These are phyloP conservation scores for Xeromyces bisporus DNA, from an alignment of 495 filamentous ascomycete species.

Conservation along the genomic window DNA sequence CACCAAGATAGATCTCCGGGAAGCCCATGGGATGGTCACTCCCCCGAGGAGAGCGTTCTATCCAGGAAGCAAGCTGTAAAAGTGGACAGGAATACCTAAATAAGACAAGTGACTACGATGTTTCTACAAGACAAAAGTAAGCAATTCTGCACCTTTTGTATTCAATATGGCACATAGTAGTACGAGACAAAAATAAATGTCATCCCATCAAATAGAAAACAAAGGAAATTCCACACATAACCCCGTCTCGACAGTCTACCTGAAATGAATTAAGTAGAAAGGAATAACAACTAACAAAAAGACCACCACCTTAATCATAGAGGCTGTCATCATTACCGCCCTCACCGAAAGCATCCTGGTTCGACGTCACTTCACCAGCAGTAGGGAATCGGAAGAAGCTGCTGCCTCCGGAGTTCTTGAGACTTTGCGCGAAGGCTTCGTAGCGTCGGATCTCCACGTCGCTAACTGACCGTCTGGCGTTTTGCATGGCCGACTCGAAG, in stretches of 20 bases:
- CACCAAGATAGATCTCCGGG: too few relatives aligned
- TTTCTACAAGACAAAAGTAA: too few relatives aligned
- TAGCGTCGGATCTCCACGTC: conserved; percentile 96
- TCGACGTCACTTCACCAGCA: conserved; percentile 41
- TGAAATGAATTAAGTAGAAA: conserved; percentile 8
- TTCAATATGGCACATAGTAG: conserved; percentile 3
- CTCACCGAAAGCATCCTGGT: conserved; percentile 56
- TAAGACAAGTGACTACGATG: too few relatives aligned
- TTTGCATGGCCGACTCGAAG: conserved; percentile 97
- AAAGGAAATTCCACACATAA: not conserved
- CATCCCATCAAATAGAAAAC: conserved; percentile 2
- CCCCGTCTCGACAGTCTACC: not conserved
- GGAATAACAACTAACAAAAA: conserved; percentile 6
- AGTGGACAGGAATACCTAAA: too few relatives aligned
- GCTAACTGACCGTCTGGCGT: conserved; percentile 78
- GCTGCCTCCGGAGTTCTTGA: conserved; percentile 93
- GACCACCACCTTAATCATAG: conserved; percentile 39
- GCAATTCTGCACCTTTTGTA: conserved; percentile 1
- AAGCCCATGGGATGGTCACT: too few relatives aligned
- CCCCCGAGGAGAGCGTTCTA: too few relatives aligned
- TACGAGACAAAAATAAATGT: conserved; percentile 1
- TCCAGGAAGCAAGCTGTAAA: too few relatives aligned
- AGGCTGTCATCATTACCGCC: conserved; percentile 80
- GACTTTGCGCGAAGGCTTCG: conserved; percentile 94
- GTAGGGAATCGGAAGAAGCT: conserved; percentile 94